These are phyloP conservation scores for Lodderomyces orthopsilosis DNA, from an alignment of 1,139 yeast species.

Conservation along the genomic window DNA sequence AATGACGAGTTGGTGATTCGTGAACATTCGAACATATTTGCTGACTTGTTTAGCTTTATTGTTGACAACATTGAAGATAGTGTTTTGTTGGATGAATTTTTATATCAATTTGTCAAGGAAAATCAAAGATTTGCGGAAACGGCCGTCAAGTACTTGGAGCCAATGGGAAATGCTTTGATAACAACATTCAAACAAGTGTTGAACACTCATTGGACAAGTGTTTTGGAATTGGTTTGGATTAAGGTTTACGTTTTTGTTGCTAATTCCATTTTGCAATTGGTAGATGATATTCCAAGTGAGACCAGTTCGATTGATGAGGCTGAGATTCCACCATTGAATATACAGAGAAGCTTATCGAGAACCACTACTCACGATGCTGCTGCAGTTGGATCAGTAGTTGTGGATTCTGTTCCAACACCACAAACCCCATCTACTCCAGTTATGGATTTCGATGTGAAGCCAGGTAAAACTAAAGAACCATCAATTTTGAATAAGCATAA, in stretches of 20 bases:
- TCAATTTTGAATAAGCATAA: constrained; percentile 12
- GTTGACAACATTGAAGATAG: constrained; percentile 32
- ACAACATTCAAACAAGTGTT: constrained; percentile 40
- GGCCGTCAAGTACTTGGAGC: constrained; percentile 37
- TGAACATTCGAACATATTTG: constrained; percentile 34
- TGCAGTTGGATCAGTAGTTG: constrained; percentile 10
- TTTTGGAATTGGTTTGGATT: constrained; percentile 41
- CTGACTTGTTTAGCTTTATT: constrained; percentile 36
- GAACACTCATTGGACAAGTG: constrained; percentile 31
- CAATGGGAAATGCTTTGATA: constrained; percentile 42
- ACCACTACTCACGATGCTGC: constrained; percentile 10
- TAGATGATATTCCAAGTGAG: constrained; percentile 13
- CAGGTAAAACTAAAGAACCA: constrained; percentile 13
- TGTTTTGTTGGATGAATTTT: constrained; percentile 31
- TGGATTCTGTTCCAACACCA: constrained; percentile 6
- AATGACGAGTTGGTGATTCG: constrained; percentile 22
- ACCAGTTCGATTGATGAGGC: constrained; percentile 15
- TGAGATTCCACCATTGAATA: constrained; percentile 18
- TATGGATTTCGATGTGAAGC: constrained; percentile 9
- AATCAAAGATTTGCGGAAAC: constrained; percentile 26
- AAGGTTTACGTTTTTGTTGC: constrained; percentile 42
- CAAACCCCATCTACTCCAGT: constrained; percentile 13
- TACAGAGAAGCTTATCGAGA: constrained; percentile 12
- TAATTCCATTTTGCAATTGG: constrained; percentile 30
- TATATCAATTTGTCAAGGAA: constrained; percentile 33